Evolutionary conservation across 768 basidiomycete genomes (phyloP), one percentile per base, ranked within the genome.

Genomic region (Coprinopsis strossmayeri): DNA sequence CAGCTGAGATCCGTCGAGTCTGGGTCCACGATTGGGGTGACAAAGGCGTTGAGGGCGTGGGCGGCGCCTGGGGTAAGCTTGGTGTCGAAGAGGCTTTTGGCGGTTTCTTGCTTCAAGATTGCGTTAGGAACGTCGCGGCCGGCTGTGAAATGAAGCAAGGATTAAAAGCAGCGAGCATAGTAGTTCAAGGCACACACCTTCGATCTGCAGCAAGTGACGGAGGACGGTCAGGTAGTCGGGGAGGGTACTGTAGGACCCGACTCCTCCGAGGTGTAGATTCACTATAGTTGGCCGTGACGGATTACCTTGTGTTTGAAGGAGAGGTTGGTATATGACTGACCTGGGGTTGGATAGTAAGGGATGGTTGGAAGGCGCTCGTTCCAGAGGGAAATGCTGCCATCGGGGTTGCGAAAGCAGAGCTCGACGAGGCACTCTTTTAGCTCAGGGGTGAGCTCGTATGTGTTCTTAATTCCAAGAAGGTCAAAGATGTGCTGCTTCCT

Each of bases 171-270:
- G 23, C 3, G 18, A 13, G 13, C 11, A 3, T 26, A 3, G 34
- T n/a, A 25, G 30, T 3, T 27, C 7, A 23, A 46, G 2, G 26
- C 10, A 25, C 40, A 23, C 46, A 62, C 64, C 55, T 49, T 63
- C 50, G 12, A 65, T 55, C 41, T 63, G 63, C 0, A 67, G 59
- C 10, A 68, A 39, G 37, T 69, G 65, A 2, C 64, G 62, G 5
- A 68, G 49, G 18, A 69, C 49, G 1, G 56, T 48, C n/a, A 68
- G 55, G 47, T 68, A 68, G 46, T 66, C 65, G 2, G 55, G 53
- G 13, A 61, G 27, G 5, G 66, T 58, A 15, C 56, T 51, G 43
- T 63, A 65, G 4, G 63, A 27, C 2, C 64, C 65, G 3, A 60
- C 53, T 39, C 65, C 66, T 3, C 63, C 66, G 18, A 67, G 51